Base-by-base conservation (phyloP, 257 asterid genomes). In the Petunia secreta region DNA sequence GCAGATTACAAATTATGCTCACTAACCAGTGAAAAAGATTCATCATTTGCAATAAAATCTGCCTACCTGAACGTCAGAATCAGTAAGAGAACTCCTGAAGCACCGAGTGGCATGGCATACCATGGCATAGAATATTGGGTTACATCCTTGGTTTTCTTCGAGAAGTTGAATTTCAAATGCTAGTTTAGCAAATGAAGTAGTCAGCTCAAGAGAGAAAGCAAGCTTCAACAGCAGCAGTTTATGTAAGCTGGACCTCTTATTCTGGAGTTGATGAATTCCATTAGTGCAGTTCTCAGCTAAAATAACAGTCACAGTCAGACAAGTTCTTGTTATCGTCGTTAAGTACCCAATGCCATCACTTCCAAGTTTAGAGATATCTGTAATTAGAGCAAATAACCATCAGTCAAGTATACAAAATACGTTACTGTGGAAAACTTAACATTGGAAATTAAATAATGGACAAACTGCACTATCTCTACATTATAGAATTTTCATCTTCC, bases 141-240 rank as follows among this genome's bases (percentile, higher is more conserved):
- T 85, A 57, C 60, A 75, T 85, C 88, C 92, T 89, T 84, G 80
- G 50, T 80, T 87, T 80, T 86, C 87, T 69, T 89, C 85, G 53
- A 83, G 87, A 69, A 71, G 83, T 82, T 88, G 89, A 77, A 88
- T 84, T 50, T 85, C 88, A 85, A 86, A 90, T 79, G 96, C 91
- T 84, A 94, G 82, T 83, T 87, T 63, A 54, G 97, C 89, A 87
- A 85, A 83, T 68, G 92, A 82, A 81, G 84, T 84, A 38, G 86
- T 76, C 81, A 88, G 97, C 81, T 92, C 98, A 75, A 96, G 85
- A 73, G 92, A 90, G 82, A 77, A 85, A 36, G 92, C 94, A 84
- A 96, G 97, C 91, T 94, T 96, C 89, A 87, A 84, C 81, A 87
- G 93, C 81, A 91, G 87, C 85, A 96, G 53, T 84, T 90, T 96